These are phyloP conservation scores for maize (Zea mays) DNA, from an alignment of 176 grass and related monocot species.

Conservation along the genomic window DNA sequence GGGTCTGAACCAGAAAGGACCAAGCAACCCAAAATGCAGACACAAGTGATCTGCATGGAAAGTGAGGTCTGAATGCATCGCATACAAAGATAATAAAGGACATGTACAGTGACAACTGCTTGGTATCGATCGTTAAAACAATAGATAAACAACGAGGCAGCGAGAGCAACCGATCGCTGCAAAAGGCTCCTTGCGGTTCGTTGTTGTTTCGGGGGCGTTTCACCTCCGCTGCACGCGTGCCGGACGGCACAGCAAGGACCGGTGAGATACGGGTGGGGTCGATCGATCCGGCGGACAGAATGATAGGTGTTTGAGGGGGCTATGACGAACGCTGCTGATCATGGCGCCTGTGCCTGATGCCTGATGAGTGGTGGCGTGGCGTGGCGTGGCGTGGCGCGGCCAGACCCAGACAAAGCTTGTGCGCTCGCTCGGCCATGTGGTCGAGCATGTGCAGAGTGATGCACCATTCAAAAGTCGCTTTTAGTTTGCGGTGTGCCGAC, in stretches of 20 bases:
- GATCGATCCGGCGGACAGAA: slow-evolving; percentile 50
- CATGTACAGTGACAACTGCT: too few species aligned
- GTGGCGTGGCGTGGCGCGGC: not conserved
- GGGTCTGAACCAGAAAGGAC: too few species aligned
- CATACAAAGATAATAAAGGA: too few species aligned
- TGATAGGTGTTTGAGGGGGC: slow-evolving; percentile 51
- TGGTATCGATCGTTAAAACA: too few species aligned
- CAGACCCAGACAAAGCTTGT: slow-evolving; percentile 40
- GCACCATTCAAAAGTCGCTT: slow-evolving; percentile 42
- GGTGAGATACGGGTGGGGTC: not conserved
- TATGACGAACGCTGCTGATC: slow-evolving; percentile 55
- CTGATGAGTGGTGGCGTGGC: not conserved
- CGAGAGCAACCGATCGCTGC: too few species aligned
- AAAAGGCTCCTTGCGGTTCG: too few species aligned
- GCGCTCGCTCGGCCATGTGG: not conserved
- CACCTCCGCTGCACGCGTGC: not conserved
- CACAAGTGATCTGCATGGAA: too few species aligned
- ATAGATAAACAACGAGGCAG: too few species aligned
- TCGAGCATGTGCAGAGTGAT: not conserved
- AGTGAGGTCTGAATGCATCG: too few species aligned
- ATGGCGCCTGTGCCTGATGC: slow-evolving; percentile 19
- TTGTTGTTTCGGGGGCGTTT: too few species aligned
- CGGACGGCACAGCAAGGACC: slow-evolving; percentile 4
- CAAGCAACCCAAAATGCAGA: too few species aligned
- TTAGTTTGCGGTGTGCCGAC: not conserved